These are phyloP conservation scores for Pouteria campechiana DNA, from an alignment of 179 eudicot genomes.

Conservation along the genomic window DNA sequence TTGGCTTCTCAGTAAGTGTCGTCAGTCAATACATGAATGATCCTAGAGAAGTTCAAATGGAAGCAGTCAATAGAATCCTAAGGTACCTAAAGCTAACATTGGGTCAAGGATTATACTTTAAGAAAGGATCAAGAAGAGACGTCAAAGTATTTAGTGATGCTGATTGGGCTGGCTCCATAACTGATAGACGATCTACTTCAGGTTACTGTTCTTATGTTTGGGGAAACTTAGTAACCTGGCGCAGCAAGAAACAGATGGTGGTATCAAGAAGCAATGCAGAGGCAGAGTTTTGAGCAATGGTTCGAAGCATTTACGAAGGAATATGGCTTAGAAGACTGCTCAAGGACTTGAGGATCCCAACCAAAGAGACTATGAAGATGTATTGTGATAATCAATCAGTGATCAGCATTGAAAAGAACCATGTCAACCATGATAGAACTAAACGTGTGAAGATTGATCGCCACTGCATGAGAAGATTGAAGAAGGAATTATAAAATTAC, in stretches of 20 bases:
- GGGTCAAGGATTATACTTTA: background rate
- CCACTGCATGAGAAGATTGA: slow-evolving; percentile 3
- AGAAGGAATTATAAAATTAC: background rate
- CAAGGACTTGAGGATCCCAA: background rate
- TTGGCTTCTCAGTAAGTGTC: background rate
- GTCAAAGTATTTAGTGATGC: background rate
- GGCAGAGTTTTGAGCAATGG: background rate
- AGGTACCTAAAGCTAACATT: background rate
- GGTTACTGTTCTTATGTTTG: background rate
- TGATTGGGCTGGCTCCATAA: background rate
- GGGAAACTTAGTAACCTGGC: too few relatives aligned
- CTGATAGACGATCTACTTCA: background rate
- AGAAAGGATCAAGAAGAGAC: background rate
- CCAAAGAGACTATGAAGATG: background rate
- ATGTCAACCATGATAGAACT: background rate
- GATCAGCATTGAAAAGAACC: background rate
- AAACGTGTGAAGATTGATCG: background rate
- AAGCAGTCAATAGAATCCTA: background rate
- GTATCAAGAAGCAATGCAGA: background rate
- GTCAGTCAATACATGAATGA: background rate
- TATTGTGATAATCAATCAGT: background rate
- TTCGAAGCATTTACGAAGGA: background rate
- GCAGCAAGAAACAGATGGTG: background rate
- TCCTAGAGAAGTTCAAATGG: background rate
- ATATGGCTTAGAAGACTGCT: background rate